These are phyloP conservation scores for Ogataea degrootiae DNA, from an alignment of 805 yeast species.

Conservation along the genomic window DNA sequence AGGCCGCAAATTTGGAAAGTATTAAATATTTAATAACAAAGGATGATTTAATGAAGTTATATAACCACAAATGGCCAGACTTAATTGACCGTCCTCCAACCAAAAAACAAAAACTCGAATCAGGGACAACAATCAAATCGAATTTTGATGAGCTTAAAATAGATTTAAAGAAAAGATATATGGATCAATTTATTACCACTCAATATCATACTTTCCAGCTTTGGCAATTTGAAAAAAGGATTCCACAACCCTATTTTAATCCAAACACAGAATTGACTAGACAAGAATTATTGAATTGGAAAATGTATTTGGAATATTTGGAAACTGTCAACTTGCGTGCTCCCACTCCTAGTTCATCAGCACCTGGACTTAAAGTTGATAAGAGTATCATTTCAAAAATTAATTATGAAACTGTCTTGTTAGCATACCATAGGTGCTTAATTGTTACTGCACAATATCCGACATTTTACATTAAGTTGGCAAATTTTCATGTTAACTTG, in stretches of 20 bases:
- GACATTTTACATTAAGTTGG: conserved; percentile 45
- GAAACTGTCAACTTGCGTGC: conserved; percentile 33
- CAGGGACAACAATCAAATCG: neutral
- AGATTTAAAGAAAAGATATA: conserved; percentile 41
- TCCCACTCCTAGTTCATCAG: conserved; percentile 4
- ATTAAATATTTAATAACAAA: conserved; percentile 21
- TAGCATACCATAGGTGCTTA: conserved; percentile 45
- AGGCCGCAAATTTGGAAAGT: conserved; percentile 26
- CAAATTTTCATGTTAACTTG: conserved; percentile 35
- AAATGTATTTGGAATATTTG: conserved; percentile 48
- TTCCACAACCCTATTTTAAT: conserved; percentile 35
- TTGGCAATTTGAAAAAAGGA: conserved; percentile 43
- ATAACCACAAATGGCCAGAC: conserved; percentile 21
- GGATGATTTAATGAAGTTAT: conserved; percentile 17
- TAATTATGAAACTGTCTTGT: conserved; percentile 23
- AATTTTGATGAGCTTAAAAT: conserved; percentile 27
- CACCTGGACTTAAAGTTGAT: conserved; percentile 11
- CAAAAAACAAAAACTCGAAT: neutral
- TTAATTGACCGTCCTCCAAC: conserved; percentile 12
- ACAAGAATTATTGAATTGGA: conserved; percentile 55
- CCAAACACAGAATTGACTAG: conserved; percentile 30
- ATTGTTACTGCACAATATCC: conserved; percentile 41
- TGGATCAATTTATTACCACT: conserved; percentile 50
- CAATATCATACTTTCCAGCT: conserved; percentile 49
- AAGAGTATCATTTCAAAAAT: conserved; percentile 16